phyloP scores from a whole-genome alignment of 768 basidiomycete genomes.

The Naganishia vishniacii region DNA sequence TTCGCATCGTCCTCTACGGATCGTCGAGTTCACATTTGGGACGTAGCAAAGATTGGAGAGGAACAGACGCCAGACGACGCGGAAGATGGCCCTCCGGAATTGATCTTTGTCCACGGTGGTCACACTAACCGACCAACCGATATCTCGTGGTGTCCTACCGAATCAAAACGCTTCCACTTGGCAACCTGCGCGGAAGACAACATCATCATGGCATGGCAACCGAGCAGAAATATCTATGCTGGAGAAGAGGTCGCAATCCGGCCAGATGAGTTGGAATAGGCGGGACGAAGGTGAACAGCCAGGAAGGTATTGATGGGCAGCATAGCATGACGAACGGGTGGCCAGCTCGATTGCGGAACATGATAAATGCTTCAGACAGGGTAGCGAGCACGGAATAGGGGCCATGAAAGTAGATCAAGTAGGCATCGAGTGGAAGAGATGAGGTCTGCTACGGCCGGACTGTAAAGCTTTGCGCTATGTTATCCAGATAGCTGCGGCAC shows the following conservation, averaged over 20 bases:
- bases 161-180: slow-evolving; percentile 72
- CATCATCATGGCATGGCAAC: slow-evolving; percentile 94
- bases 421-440: too few relatives aligned
- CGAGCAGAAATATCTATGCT: slow-evolving; percentile 87
- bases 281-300: too few relatives aligned
- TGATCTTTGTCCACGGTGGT: slow-evolving; percentile 91
- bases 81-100: slow-evolving; percentile 94
- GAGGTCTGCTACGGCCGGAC: too few relatives aligned
- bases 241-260: slow-evolving; percentile 80
- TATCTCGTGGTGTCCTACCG: slow-evolving; percentile 82
- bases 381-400: too few relatives aligned
- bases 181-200: slow-evolving; percentile 93
- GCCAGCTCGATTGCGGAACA: too few relatives aligned
- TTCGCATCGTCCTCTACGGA: slow-evolving; percentile 95
- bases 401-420: too few relatives aligned
- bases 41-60: slow-evolving; percentile 78
- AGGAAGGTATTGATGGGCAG: too few relatives aligned
- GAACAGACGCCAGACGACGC: slow-evolving; percentile 98
- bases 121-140: slow-evolving; percentile 70
- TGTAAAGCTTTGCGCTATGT: too few relatives aligned
- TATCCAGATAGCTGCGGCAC: too few relatives aligned
- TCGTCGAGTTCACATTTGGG: slow-evolving; percentile 90
- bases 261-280: slow-evolving; percentile 70
- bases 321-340: too few relatives aligned
- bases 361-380: too few relatives aligned